Percentiles rank a stretch among this genome's conserved stretches.
Conservation (phyloP, 202 grass and related monocot species). For the Schoenoplectus triqueter region DNA sequence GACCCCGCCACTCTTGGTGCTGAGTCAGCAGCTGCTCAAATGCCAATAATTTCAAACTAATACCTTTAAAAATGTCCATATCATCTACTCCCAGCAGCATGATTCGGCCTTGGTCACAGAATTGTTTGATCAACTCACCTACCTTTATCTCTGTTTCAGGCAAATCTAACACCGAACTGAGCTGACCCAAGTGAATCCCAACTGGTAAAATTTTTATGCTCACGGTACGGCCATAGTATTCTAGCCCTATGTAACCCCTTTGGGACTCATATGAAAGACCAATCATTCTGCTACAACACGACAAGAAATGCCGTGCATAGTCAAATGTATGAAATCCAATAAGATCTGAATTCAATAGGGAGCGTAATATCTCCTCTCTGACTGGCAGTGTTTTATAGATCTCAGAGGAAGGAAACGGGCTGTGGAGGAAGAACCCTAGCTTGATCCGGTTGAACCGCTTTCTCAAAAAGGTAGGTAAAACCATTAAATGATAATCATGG, state of each 20-base stretch:
- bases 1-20: slow-evolving; percentile 72
- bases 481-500: too few species aligned
- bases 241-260: slow-evolving; percentile 82
- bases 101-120: slow-evolving; percentile 45
- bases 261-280: slow-evolving; percentile 80
- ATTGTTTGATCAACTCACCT: slow-evolving; percentile 72
- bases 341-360: slow-evolving; percentile 75
- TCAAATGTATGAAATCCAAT: slow-evolving; percentile 76
- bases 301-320: slow-evolving; percentile 29
- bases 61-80: slow-evolving; percentile 94
- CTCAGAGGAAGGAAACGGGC: too few species aligned
- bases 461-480: too few species aligned
- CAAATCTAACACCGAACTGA: slow-evolving; percentile 60
- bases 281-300: slow-evolving; percentile 84
- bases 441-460: too few species aligned
- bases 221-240: slow-evolving; percentile 86
- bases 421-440: too few species aligned
- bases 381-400: slow-evolving; percentile 74
- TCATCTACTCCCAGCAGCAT: slow-evolving; percentile 85
- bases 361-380: slow-evolving; percentile 72
- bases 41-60: slow-evolving; percentile 85
- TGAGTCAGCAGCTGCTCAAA: slow-evolving; percentile 78
- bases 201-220: slow-evolving; percentile 88
- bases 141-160: slow-evolving; percentile 66
- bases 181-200: slow-evolving; percentile 75